A percentile compares a stretch with the other conserved stretches of the same genome.
Conservation (phyloP, 2,329 filamentous ascomycete genomes). For the Paraconiothyrium sp. region DNA sequence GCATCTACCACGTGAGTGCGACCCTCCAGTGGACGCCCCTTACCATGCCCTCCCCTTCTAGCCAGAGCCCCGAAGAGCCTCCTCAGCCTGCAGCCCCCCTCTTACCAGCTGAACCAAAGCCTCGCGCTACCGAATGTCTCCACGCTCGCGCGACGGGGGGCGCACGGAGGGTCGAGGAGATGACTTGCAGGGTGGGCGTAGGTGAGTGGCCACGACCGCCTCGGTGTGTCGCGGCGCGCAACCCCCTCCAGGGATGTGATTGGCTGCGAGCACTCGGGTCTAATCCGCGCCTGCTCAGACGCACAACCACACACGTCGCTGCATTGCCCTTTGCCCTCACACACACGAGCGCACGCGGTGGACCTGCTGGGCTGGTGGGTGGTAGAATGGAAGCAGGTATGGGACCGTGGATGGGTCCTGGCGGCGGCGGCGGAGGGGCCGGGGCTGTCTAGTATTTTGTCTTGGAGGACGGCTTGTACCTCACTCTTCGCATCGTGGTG, state of each 20-base stretch:
- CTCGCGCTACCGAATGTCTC: constrained; percentile 1
- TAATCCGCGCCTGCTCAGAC: constrained; percentile 32
- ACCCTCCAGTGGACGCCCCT: constrained; percentile 18
- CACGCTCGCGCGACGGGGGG: constrained; percentile 24
- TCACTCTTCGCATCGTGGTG: constrained; percentile 12
- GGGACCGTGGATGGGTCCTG: constrained; percentile 6
- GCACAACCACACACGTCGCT: constrained; percentile 43
- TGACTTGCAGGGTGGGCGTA: constrained; percentile 34
- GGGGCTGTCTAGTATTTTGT: constrained; percentile 15
- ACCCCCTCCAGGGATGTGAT: constrained; percentile 28
- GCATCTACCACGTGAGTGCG: constrained; percentile 12
- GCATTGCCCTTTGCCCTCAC: constrained; percentile 24
- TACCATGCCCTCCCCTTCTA: constrained; percentile 1
- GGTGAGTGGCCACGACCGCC: constrained; percentile 29
- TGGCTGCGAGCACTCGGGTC: constrained; percentile 29
- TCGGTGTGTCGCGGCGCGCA: constrained; percentile 22
- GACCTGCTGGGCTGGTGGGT: constrained; percentile 23
- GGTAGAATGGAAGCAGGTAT: not conserved
- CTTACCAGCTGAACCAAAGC: constrained; percentile 25
- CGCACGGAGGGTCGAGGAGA: constrained; percentile 25
- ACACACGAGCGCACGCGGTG: constrained; percentile 6
- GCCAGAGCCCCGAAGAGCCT: constrained; percentile 20
- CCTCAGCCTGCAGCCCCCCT: constrained; percentile 2
- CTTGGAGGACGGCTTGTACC: constrained; percentile 2
- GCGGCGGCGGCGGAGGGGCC: constrained; percentile 2